These are phyloP conservation scores for Phylloporus arenicola DNA, from an alignment of 768 basidiomycete genomes.

Conservation along the genomic window DNA sequence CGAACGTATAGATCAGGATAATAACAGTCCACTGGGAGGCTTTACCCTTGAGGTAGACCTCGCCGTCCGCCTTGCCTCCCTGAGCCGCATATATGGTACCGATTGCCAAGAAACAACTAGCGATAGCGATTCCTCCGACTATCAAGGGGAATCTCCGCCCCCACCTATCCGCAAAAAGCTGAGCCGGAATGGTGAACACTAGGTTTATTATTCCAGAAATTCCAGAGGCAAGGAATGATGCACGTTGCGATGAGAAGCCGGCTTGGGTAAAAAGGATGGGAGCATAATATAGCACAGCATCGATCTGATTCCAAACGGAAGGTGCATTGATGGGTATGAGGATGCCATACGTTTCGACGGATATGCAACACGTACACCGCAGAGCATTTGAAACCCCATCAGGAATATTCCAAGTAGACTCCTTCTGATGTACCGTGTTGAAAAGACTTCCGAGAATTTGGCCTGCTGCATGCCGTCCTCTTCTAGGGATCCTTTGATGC, in stretches of 20 bases:
- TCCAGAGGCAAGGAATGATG: constrained; percentile 47
- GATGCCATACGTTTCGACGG: not conserved
- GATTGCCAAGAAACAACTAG: constrained; percentile 37
- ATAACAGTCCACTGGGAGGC: constrained; percentile 36
- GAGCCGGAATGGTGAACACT: constrained; percentile 34
- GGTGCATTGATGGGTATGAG: not conserved
- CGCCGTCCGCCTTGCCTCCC: constrained; percentile 27
- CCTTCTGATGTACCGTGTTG: constrained; percentile 27
- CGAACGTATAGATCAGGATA: constrained; percentile 43
- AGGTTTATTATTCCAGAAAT: constrained; percentile 44
- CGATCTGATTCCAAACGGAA: constrained; percentile 17
- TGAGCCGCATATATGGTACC: constrained; percentile 40
- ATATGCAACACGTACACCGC: constrained; percentile 16
- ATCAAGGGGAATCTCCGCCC: constrained; percentile 34
- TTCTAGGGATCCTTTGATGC: constrained; percentile 20
- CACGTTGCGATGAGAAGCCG: constrained; percentile 42
- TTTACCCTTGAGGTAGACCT: constrained; percentile 20
- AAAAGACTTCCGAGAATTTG: constrained; percentile 26
- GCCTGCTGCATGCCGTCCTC: constrained; percentile 15
- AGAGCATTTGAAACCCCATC: constrained; percentile 40
- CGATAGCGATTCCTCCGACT: constrained; percentile 38
- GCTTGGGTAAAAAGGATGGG: constrained; percentile 47
- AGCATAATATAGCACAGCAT: constrained; percentile 35
- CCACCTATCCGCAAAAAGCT: constrained; percentile 39
- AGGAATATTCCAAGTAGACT: constrained; percentile 40